Base-by-base conservation (phyloP, 1,284 basidiomycete species). In the Ceratorhiza oryzae-sativae region DNA sequence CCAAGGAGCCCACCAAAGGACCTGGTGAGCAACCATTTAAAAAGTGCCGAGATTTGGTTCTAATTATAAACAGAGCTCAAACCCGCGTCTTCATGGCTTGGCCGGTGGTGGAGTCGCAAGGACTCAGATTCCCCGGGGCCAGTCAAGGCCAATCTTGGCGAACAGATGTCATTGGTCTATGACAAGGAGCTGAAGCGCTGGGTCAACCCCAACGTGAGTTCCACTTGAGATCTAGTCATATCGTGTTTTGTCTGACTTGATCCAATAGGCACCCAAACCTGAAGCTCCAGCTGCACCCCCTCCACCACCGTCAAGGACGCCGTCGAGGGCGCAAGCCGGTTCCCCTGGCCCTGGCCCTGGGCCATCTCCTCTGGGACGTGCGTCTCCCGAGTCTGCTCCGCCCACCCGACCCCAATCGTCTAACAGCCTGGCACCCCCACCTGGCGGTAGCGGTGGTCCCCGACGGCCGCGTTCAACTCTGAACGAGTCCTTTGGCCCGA, bases 111-210 rank as follows among this genome's bases (percentile, higher is more conserved):
- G 86, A 85, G 86, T 58, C 72, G 76, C 81, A 90, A 86, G 74
- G 83, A 85, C 72, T 81, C 85, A 60, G 82, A 84, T 25, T 84
- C 86, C 8, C 83, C 88, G 13, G 91, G 85, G 18, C 94, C 95
- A 6, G 83, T 95, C 71, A 91, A 89, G 79, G 97, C 97, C 18
- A 98, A 94, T 76, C 86, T 99, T 25, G 97, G 97, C 20, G 94
- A 99, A 77, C 90, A 97, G 78, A 94, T 86, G 36, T 85, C 89
- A 55, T 97, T 99, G 83, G 93, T 95, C 76, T 99, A 93, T 79
- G 97, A 99, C 80, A 90, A 92, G 77, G 95, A 98, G 25, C 86
- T 92, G 74, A 97, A 97, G 81, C 88, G 91, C 74, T 99, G 97
- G 97, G 90, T 99, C 23, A 96, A 98, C 81, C 96, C 93, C 82